These are phyloP conservation scores for Spirogloea muscicola DNA, from an alignment of 139 green algal genomes.

Conservation along the genomic window DNA sequence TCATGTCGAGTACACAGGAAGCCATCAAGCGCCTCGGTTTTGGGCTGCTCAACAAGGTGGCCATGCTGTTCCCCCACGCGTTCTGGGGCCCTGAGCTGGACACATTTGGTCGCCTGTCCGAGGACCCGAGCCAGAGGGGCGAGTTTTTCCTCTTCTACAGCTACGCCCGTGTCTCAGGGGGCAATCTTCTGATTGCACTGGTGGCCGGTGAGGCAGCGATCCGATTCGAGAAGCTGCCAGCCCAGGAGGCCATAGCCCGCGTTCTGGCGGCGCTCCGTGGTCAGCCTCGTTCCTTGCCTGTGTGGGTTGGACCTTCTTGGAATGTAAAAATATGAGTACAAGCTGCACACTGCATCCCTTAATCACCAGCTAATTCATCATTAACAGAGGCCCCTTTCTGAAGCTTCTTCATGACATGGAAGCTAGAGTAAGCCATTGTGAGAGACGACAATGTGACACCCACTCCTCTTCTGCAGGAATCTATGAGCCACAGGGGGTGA, in stretches of 20 bases:
- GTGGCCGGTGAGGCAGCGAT: constrained; percentile 68
- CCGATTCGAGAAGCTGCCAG: constrained; percentile 56
- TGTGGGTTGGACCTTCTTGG: no score
- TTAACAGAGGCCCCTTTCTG: no score
- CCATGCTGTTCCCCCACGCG: constrained; percentile 81
- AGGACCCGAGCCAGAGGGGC: constrained; percentile 56
- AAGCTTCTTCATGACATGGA: no score
- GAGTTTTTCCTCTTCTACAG: constrained; percentile 89
- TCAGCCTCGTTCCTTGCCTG: no score
- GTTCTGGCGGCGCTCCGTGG: constrained; percentile 74
- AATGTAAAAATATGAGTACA: no score
- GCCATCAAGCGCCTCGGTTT: constrained; percentile 85
- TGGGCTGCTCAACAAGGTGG: constrained; percentile 81
- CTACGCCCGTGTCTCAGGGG: constrained; percentile 48
- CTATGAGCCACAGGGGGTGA: constrained; percentile 64
- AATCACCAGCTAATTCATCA: no score
- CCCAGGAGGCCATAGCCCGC: constrained; percentile 51
- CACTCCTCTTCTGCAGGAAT: no score
- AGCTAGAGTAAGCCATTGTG: no score
- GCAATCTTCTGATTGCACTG: constrained; percentile 74
- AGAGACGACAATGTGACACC: no score
- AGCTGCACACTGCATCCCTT: no score
- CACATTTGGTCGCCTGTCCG: constrained; percentile 77
- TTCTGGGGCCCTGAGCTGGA: constrained; percentile 83
- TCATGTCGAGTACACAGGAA: no score